phyloP scores from a whole-genome alignment of 1,139 yeast genomes.

The Pichia sp. region DNA sequence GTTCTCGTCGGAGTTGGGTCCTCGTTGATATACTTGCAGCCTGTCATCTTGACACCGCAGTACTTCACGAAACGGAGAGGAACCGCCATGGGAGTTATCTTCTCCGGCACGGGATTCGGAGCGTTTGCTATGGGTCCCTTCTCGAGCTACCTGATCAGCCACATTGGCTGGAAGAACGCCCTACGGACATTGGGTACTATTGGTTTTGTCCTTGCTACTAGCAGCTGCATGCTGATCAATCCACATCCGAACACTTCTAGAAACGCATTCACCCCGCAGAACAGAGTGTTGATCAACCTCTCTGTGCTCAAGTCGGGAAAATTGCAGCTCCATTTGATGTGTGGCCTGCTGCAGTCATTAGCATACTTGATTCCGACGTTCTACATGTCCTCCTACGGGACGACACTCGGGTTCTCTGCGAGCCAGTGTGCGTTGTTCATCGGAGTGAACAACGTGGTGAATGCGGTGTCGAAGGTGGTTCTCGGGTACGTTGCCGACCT shows the following conservation, averaged over 20 bases:
- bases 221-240: constrained; percentile 7
- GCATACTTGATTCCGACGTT: constrained; percentile 42
- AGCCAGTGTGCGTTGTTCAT: constrained; percentile 43
- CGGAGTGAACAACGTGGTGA: constrained; percentile 42
- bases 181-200: constrained; percentile 37
- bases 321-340: constrained; percentile 19
- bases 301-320: constrained; percentile 27
- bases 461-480: constrained; percentile 40
- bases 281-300: constrained; percentile 19
- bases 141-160: constrained; percentile 33
- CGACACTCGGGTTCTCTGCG: constrained; percentile 37
- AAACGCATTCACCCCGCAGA: constrained; percentile 15
- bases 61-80: constrained; percentile 39
- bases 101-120: constrained; percentile 45
- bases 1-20: constrained; percentile 40
- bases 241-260: constrained; percentile 20
- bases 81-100: constrained; percentile 42
- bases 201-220: constrained; percentile 20
- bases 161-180: constrained; percentile 42
- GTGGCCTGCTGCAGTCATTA: constrained; percentile 39
- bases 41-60: constrained; percentile 42
- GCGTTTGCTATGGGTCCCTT: constrained; percentile 41
- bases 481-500: constrained; percentile 40
- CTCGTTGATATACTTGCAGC: constrained; percentile 39
- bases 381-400: constrained; percentile 43